phyloP scores from a whole-genome alignment of 2,329 filamentous ascomycete genomes.

The Fusarium beomiforme region DNA sequence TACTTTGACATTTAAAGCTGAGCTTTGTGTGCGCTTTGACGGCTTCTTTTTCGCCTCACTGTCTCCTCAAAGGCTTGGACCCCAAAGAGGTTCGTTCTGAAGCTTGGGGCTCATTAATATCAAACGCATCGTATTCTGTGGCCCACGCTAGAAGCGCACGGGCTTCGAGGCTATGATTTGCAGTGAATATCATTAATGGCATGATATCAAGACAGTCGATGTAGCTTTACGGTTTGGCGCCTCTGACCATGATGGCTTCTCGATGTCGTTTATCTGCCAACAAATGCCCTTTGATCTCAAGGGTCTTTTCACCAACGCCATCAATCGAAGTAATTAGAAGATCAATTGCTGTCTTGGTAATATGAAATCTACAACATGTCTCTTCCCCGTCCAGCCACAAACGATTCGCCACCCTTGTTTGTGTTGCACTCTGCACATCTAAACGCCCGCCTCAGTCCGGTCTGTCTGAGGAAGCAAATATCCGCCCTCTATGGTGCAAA shows the following conservation, averaged over 20 bases:
- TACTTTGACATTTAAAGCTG: accelerated
- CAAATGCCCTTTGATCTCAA: not conserved
- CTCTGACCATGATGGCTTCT: constrained; percentile 14
- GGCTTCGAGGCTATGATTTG: constrained; percentile 3
- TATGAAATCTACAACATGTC: not conserved
- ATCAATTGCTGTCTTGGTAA: not conserved
- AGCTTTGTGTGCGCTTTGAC: accelerated
- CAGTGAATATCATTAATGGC: not conserved
- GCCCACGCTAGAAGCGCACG: not conserved
- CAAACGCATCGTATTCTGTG: constrained; percentile 13
- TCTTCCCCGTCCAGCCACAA: not conserved
- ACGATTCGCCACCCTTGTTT: constrained; percentile 31
- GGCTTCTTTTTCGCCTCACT: not conserved
- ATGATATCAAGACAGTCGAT: not conserved
- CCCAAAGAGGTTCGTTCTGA: not conserved
- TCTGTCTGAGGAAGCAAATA: not conserved
- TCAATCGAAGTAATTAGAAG: not conserved
- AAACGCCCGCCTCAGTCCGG: constrained; percentile 5
- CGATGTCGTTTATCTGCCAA: constrained; percentile 6
- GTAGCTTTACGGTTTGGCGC: not conserved
- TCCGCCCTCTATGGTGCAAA: too few species aligned
- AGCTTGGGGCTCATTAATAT: constrained; percentile 1
- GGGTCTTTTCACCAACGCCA: not conserved
- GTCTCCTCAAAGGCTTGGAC: not conserved
- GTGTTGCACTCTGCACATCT: constrained; percentile 9